These are phyloP conservation scores for Epicoccum sorghinum DNA, from an alignment of 2,329 filamentous ascomycete genomes.

Conservation along the genomic window DNA sequence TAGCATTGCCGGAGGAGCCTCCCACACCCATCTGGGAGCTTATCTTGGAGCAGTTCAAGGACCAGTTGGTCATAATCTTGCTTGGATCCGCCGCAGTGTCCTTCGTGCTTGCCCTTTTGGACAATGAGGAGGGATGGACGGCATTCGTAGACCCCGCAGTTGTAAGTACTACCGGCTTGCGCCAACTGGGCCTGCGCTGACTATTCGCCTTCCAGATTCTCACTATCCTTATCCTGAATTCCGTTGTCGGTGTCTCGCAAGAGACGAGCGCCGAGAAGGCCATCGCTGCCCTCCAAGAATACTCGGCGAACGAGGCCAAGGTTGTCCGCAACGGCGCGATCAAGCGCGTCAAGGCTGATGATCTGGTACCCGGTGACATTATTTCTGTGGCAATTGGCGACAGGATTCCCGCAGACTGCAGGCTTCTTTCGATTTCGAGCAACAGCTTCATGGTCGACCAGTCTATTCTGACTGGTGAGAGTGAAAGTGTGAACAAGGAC, in stretches of 20 bases:
- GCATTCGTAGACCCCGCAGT: slow-evolving; percentile 96
- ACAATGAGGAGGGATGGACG: slow-evolving; percentile 92
- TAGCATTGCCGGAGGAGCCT: slow-evolving; percentile 83
- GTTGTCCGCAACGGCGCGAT: slow-evolving; percentile 84
- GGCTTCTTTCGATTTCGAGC: slow-evolving; percentile 87
- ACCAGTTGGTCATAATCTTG: slow-evolving; percentile 95
- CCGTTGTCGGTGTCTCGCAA: slow-evolving; percentile 96
- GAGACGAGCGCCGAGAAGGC: slow-evolving; percentile 99
- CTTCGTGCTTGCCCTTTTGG: slow-evolving; percentile 90
- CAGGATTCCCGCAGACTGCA: slow-evolving; percentile 92
- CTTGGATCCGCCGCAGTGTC: slow-evolving; percentile 92
- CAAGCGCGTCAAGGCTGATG: slow-evolving; percentile 89
- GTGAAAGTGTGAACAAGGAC: slow-evolving; percentile 94
- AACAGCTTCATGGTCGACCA: slow-evolving; percentile 98
- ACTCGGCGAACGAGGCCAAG: slow-evolving; percentile 97
- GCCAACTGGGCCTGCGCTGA: slow-evolving; percentile 16
- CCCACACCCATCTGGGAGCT: slow-evolving; percentile 96
- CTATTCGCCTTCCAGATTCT: slow-evolving; percentile 70
- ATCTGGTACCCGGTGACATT: slow-evolving; percentile 93
- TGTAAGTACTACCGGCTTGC: slow-evolving; percentile 62
- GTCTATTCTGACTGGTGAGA: slow-evolving; percentile 95
- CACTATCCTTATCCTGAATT: slow-evolving; percentile 94
- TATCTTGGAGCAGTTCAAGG: slow-evolving; percentile 98
- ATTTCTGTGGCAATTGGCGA: slow-evolving; percentile 88
- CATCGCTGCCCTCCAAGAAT: slow-evolving; percentile 96